Conservation (phyloP, 441 rosid genomes). For the Corymbia citriodora region DNA sequence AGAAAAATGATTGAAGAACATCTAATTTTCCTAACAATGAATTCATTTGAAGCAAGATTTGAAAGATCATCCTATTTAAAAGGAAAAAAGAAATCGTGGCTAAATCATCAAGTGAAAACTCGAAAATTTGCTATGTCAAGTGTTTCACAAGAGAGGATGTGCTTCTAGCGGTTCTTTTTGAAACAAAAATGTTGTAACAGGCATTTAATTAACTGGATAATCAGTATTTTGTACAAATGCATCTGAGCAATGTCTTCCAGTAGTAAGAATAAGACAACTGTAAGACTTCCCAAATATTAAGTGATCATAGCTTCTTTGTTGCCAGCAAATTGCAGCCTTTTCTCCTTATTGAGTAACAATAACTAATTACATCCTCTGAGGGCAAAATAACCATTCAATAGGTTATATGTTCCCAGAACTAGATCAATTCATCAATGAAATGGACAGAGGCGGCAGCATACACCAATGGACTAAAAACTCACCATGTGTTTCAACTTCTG, state of each 20-base stretch:
- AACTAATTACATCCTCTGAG: background rate
- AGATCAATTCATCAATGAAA: background rate
- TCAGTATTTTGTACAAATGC: background rate
- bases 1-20: background rate
- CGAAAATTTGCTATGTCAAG: background rate
- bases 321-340: background rate
- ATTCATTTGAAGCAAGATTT: background rate
- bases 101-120: background rate
- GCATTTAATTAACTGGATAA: background rate
- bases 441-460: background rate
- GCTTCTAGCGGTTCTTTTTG: background rate
- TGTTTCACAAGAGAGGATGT: background rate
- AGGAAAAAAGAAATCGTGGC: background rate
- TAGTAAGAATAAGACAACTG: background rate
- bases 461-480: conserved; percentile 17
- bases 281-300: background rate
- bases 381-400: background rate
- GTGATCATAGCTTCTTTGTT: background rate
- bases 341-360: background rate
- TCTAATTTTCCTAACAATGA: background rate
- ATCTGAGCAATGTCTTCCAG: background rate
- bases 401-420: background rate
- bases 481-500: conserved; percentile 99
- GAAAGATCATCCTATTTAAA: background rate
- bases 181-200: background rate